phyloP scores from a whole-genome alignment of 1,284 basidiomycete genomes.

The Pascua guehoae region DNA sequence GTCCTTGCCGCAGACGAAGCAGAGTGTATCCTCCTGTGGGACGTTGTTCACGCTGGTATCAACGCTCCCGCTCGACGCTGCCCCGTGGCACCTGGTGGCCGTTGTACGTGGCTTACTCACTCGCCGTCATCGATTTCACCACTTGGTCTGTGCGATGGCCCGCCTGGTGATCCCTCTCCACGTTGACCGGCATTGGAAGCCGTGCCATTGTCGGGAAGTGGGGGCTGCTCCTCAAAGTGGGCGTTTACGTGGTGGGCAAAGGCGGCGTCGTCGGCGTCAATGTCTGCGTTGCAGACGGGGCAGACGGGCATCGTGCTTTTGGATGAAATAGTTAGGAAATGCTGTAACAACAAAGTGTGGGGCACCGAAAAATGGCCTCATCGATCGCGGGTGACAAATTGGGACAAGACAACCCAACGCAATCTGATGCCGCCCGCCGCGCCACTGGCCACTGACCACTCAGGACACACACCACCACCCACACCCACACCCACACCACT shows the following conservation, averaged over 20 bases:
- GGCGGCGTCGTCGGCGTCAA: conserved; percentile 24
- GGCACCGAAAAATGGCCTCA: conserved; percentile 5
- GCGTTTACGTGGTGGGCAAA: conserved; percentile 38
- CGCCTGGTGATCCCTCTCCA: neutral
- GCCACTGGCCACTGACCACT: neutral
- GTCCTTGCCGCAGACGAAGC: conserved; percentile 30
- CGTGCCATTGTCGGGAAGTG: neutral
- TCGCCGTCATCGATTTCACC: neutral
- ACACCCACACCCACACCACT: neutral
- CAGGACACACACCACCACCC: neutral
- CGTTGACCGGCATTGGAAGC: neutral
- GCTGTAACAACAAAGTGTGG: neutral
- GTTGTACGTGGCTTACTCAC: neutral
- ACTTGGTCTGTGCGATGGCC: neutral
- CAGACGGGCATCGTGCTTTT: conserved; percentile 19
- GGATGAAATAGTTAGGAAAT: neutral
- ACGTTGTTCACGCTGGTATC: neutral
- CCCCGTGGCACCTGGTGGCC: no score
- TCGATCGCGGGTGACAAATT: neutral
- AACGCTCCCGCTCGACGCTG: neutral
- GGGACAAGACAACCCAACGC: neutral
- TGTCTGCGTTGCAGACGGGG: conserved; percentile 28
- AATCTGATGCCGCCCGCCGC: neutral
- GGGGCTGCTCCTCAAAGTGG: conserved; percentile 24
- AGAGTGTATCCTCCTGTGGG: conserved; percentile 4